Evolutionary conservation across 768 basidiomycete genomes (phyloP), one percentile per base, ranked within the genome.

Genomic region (Daedalea quercina): DNA sequence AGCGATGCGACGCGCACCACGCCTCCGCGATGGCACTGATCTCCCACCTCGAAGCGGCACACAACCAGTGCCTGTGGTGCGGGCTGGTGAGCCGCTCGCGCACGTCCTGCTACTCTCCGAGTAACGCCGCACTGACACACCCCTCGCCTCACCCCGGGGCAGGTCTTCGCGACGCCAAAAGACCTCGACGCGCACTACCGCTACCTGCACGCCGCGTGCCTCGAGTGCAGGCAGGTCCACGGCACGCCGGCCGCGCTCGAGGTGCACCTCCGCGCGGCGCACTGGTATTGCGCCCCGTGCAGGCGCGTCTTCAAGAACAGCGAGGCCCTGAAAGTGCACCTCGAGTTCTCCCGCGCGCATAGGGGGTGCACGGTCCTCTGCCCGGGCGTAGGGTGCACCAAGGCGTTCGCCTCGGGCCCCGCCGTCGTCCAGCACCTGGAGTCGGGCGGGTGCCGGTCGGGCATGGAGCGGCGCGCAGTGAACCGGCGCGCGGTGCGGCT

Each of bases 371-470:
- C 62, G 53, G 55, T 65, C 68, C 35, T 65, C 56, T 67, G 76
- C 61, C 67, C 69, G 0, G 69, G 73, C 52, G 53, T 19, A 3
- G 70, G 73, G 33, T 88, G 87, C 60, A 65, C 53, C 1, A 56
- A 56, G 20, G 57, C 51, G 1, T 87, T 87, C 65, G 64, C 81
- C 48, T 79, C 76, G 19, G 68, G 59, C 41, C 74, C 83, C 9
- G 78, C 82, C 9, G 69, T 88, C 44, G 60, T 79, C 31, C 73
- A 78, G 26, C 86, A 89, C 63, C 73, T 85, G 61, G 87, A 88
- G 60, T 68, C 73, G 11, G 85, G 84, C 1, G 55, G 61, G 2
- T 87, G 87, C 62, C 47, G 56, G 22, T 84, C 84, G 0, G 76
- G 80, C 11, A 64, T 78, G 37, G 62, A 63, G 28, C 74, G 75